Conservation (phyloP, 371 early-diverging fungal genomes). For the Zopfochytrium polystomum region DNA sequence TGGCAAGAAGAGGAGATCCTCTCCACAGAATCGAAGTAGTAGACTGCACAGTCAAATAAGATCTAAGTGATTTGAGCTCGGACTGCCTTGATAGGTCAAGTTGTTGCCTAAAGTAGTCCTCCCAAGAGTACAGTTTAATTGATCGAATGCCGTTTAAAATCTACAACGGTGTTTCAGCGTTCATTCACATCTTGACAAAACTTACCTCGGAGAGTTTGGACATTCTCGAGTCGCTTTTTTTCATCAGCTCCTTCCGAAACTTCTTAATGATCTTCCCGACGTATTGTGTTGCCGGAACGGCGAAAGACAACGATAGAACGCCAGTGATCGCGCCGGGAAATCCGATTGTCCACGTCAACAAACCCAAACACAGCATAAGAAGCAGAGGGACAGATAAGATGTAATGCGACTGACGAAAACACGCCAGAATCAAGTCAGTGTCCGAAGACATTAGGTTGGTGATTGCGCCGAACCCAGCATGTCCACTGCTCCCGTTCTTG, state of each 20-base stretch:
- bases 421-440: slow-evolving; percentile 22
- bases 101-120: slow-evolving; percentile 8
- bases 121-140: slow-evolving; percentile 32
- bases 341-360: slow-evolving; percentile 21
- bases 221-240: slow-evolving; percentile 15
- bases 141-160: slow-evolving; percentile 41
- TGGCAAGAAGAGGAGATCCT: slow-evolving; percentile 19
- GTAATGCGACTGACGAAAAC: slow-evolving; percentile 29
- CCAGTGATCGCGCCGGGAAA: slow-evolving; percentile 31
- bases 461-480: slow-evolving; percentile 23
- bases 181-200: background rate
- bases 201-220: slow-evolving; percentile 18
- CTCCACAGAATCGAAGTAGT: slow-evolving; percentile 26
- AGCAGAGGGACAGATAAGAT: slow-evolving; percentile 24
- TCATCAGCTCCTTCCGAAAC: slow-evolving; percentile 16
- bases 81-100: background rate
- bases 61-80: slow-evolving; percentile 14
- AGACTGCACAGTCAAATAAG: slow-evolving; percentile 12
- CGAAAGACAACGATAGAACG: slow-evolving; percentile 17
- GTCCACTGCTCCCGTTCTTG: slow-evolving; percentile 4
- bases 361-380: slow-evolving; percentile 14
- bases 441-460: slow-evolving; percentile 39
- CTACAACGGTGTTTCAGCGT: slow-evolving; percentile 12
- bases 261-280: slow-evolving; percentile 22
- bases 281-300: slow-evolving; percentile 21